Conservation (phyloP, 1,284 basidiomycete genomes). For the Anthracocystis panici-leucophaei region DNA sequence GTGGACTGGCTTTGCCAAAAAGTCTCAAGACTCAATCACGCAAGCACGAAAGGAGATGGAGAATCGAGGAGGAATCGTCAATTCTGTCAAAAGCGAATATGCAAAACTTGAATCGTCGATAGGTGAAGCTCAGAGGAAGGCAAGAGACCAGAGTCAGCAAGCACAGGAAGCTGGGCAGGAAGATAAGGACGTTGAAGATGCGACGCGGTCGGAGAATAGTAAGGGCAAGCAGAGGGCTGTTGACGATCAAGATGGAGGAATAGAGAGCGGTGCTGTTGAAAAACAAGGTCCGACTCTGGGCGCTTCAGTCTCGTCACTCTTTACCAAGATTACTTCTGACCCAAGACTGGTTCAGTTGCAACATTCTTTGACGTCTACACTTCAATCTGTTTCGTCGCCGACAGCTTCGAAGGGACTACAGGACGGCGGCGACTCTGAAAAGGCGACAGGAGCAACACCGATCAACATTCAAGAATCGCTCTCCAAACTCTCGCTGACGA, state of each 20-base stretch:
- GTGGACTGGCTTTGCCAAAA: conserved; percentile 64
- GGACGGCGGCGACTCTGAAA: conserved; percentile 11
- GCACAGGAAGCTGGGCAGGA: background rate
- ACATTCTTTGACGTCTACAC: conserved; percentile 34
- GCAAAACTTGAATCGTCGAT: conserved; percentile 57
- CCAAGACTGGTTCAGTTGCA: conserved; percentile 46
- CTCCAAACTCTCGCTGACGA: conserved; percentile 45
- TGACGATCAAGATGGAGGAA: conserved; percentile 14
- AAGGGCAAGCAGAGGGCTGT: conserved; percentile 46
- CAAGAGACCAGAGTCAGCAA: conserved; percentile 46
- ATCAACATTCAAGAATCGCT: conserved; percentile 51
- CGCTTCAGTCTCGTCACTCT: conserved; percentile 43
- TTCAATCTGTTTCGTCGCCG: conserved; percentile 27
- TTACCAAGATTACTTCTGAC: conserved; percentile 41
- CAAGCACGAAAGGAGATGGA: conserved; percentile 57
- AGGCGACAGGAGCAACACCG: conserved; percentile 6
- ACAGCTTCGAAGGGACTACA: conserved; percentile 1
- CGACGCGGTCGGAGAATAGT: conserved; percentile 21
- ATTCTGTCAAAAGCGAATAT: conserved; percentile 54
- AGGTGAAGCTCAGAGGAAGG: conserved; percentile 55
- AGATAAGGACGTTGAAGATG: background rate
- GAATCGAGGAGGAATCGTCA: conserved; percentile 57
- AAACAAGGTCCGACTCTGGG: conserved; percentile 29
- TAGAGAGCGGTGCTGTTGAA: background rate
- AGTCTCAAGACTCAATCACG: conserved; percentile 55